Evolutionary conservation across 306 rosid genomes (phyloP).

Genomic region (Cicer bijugum): DNA sequence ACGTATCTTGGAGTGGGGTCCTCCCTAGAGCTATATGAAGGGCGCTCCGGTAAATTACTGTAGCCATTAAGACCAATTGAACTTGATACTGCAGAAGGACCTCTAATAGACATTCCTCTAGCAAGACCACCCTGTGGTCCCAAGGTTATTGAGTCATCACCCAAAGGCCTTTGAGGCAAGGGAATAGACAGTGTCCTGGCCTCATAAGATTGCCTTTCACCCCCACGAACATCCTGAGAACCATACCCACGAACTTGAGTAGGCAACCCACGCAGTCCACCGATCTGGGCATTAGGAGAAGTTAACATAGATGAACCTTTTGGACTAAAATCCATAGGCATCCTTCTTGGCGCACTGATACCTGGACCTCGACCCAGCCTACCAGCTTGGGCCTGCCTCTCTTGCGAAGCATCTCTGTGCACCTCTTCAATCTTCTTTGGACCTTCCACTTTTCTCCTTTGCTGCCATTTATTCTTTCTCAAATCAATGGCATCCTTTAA

Average conservation of each 20-base stretch:
- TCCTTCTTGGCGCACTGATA: conserved; percentile 63
- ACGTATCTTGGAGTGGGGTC: conserved; percentile 51
- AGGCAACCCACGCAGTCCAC: conserved; percentile 69
- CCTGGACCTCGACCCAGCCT: conserved; percentile 78
- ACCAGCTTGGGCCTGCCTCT: conserved; percentile 72
- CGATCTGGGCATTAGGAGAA: conserved; percentile 59
- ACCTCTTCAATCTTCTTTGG: conserved; percentile 97
- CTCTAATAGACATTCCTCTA: conserved; percentile 89
- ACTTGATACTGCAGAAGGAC: conserved; percentile 56
- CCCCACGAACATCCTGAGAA: conserved; percentile 71
- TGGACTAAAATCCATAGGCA: conserved; percentile 65
- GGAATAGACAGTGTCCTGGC: conserved; percentile 65
- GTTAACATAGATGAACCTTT: conserved; percentile 71
- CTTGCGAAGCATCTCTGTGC: conserved; percentile 97
- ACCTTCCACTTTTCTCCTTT: conserved; percentile 92
- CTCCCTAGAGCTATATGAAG: conserved; percentile 58
- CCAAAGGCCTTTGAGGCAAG: conserved; percentile 62
- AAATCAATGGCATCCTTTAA: conserved; percentile 84
- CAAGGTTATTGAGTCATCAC: conserved; percentile 76
- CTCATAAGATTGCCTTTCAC: conserved; percentile 66
- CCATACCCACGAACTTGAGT: conserved; percentile 68
- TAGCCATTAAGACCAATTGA: conserved; percentile 63
- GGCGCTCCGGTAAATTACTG: conserved; percentile 54
- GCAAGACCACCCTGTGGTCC: conserved; percentile 97
- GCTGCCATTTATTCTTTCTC: conserved; percentile 94